Evolutionary conservation across 306 rosid species (phyloP), one percentile per base, ranked within the genome.

Genomic region (Quercus gilva): DNA sequence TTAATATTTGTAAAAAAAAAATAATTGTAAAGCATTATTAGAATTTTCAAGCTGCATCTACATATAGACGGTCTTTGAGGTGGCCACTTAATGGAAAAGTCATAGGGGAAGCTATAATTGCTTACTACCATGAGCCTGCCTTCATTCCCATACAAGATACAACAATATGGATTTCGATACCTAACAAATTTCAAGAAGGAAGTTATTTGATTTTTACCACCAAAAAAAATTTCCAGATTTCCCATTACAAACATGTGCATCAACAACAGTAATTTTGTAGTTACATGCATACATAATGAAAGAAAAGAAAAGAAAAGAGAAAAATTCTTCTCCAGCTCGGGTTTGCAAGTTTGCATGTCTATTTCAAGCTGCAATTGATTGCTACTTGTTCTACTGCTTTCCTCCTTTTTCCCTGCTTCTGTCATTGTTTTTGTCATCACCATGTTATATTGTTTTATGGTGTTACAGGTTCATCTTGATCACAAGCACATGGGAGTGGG

Each of bases 401-500:
- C 21, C 14, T 6, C 5, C 49, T 55, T 35, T 26, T 9, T 6
- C 12, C 59, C 74, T 37, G 61, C 35, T 52, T 23, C 19, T 29
- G 55, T 63, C 76, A 5, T 51, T n/a, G 23, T 76, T 55, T 73
- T 53, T 6, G 55, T n/a, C 67, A 74, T 45, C 1, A 6, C 21
- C 20, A 14, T 61, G 60, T 69, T 83, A 63, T 29, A 20, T 52
- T 81, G 53, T 76, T 71, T 58, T 56, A 33, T 73, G 82, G 28
- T 76, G 76, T 83, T 74, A 41, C 90, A 92, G 97, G 85, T 95
- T 84, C 96, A 95, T 85, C 92, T 95, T 29, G 99, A 95, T 70
- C 98, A 95, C 90, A 89, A 87, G 89, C 99, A 95, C 75, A 95
- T 92, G 99, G 98, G 99, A 2, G 18, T 92, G 82, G 98, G 90